phyloP scores from a whole-genome alignment of 768 basidiomycete species.

The Russula sp. region DNA sequence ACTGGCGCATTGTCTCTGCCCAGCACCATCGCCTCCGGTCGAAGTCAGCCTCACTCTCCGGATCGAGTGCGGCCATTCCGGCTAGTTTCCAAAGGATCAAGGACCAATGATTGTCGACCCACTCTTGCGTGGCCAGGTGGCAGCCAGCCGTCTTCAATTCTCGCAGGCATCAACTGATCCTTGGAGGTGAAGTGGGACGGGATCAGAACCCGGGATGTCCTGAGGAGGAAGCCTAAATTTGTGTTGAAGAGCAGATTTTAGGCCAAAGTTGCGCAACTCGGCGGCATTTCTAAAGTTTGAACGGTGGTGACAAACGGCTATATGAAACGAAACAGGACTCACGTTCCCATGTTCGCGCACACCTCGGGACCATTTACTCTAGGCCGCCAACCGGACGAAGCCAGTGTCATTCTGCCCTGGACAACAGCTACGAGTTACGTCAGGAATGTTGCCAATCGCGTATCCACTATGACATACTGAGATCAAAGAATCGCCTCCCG shows the following conservation, averaged over 20 bases:
- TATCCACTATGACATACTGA: slow-evolving; percentile 12
- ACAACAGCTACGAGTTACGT: neutral
- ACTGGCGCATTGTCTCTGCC: slow-evolving; percentile 74
- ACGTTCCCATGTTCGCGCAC: slow-evolving; percentile 54
- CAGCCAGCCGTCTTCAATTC: slow-evolving; percentile 60
- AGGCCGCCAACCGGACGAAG: slow-evolving; percentile 51
- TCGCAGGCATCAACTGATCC: slow-evolving; percentile 50
- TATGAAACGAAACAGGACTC: neutral
- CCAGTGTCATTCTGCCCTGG: slow-evolving; percentile 45
- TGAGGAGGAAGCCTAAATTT: neutral
- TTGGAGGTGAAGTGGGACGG: slow-evolving; percentile 19
- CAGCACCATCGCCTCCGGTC: slow-evolving; percentile 70
- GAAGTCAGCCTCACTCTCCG: slow-evolving; percentile 50
- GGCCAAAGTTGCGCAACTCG: slow-evolving; percentile 20
- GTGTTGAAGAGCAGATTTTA: slow-evolving; percentile 22
- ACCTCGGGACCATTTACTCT: slow-evolving; percentile 45
- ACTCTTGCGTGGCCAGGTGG: slow-evolving; percentile 61
- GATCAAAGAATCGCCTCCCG: slow-evolving; percentile 22
- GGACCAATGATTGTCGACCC: slow-evolving; percentile 92
- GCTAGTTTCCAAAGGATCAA: slow-evolving; percentile 94
- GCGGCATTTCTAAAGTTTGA: slow-evolving; percentile 22
- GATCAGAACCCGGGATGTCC: neutral
- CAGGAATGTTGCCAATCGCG: neutral
- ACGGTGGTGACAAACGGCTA: neutral
- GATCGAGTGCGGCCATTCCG: slow-evolving; percentile 74